Evolutionary conservation across 495 filamentous ascomycete genomes (phyloP).

Genomic region (Trichoderma reesei): DNA sequence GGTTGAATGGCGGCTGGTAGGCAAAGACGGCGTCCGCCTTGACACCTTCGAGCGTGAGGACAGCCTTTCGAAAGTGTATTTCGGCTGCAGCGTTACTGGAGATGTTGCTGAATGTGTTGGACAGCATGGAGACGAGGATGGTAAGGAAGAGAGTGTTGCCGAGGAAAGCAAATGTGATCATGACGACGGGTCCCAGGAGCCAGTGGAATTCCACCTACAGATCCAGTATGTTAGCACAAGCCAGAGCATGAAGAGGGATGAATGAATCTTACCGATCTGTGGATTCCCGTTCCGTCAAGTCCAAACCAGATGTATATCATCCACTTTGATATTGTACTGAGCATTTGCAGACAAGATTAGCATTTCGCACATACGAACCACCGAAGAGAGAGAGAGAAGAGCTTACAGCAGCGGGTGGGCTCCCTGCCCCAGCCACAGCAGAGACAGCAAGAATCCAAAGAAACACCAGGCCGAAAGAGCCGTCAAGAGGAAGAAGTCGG

Average conservation of each 20-base stretch:
- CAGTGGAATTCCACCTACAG: conserved; percentile 48
- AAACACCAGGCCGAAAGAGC: conserved; percentile 62
- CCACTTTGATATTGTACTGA: conserved; percentile 60
- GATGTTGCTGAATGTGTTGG: conserved; percentile 59
- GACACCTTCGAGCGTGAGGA: conserved; percentile 67
- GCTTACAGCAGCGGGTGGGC: conserved; percentile 34
- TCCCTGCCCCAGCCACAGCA: conserved; percentile 52
- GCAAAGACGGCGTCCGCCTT: conserved; percentile 66
- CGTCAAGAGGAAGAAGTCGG: conserved; percentile 57
- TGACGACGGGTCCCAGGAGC: conserved; percentile 56
- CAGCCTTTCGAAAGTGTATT: conserved; percentile 60
- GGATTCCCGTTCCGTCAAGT: conserved; percentile 61
- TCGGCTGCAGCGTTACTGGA: conserved; percentile 55
- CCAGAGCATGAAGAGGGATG: no score
- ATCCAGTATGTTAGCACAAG: not conserved
- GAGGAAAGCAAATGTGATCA: conserved; percentile 63
- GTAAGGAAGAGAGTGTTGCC: conserved; percentile 71
- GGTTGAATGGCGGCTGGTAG: conserved; percentile 65
- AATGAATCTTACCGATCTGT: conserved; percentile 38
- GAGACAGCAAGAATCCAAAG: conserved; percentile 59
- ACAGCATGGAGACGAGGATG: conserved; percentile 65
- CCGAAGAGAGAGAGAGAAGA: not conserved
- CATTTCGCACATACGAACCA: not conserved
- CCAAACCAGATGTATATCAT: conserved; percentile 80
- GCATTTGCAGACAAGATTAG: not conserved